Conservation (phyloP, 148 eudicot species). For the Amaranthus palmeri region DNA sequence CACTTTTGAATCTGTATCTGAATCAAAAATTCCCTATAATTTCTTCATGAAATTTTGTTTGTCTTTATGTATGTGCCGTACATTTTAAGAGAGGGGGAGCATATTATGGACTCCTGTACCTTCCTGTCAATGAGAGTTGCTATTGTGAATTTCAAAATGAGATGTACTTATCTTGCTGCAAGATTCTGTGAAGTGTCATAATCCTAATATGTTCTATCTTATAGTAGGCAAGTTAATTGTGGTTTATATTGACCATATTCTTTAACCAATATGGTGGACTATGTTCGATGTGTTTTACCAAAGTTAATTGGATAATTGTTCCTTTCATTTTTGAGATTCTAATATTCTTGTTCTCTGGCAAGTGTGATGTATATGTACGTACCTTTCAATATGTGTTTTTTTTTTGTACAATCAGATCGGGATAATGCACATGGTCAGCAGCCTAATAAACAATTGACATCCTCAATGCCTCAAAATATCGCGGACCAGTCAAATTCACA, state of each 20-base stretch:
- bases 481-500: conserved; percentile 38
- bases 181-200: not conserved
- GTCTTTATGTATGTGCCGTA: too few species aligned
- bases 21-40: too few species aligned
- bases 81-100: not conserved
- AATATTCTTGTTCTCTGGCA: not conserved
- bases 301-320: not conserved
- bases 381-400: not conserved
- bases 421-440: conserved; percentile 41
- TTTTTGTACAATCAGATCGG: conserved; percentile 30
- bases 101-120: not conserved
- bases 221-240: not conserved
- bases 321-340: not conserved
- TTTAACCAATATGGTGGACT: not conserved
- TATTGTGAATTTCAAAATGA: not conserved
- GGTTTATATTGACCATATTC: not conserved
- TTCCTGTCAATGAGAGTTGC: not conserved
- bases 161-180: not conserved
- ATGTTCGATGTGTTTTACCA: not conserved
- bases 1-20: not conserved
- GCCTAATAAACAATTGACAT: conserved; percentile 33
- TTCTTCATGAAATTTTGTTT: too few species aligned
- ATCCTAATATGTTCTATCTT: not conserved
- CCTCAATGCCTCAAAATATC: conserved; percentile 24
- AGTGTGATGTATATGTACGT: not conserved